Base-by-base conservation (phyloP, 2,329 filamentous ascomycete species). In the Claviceps paspali region DNA sequence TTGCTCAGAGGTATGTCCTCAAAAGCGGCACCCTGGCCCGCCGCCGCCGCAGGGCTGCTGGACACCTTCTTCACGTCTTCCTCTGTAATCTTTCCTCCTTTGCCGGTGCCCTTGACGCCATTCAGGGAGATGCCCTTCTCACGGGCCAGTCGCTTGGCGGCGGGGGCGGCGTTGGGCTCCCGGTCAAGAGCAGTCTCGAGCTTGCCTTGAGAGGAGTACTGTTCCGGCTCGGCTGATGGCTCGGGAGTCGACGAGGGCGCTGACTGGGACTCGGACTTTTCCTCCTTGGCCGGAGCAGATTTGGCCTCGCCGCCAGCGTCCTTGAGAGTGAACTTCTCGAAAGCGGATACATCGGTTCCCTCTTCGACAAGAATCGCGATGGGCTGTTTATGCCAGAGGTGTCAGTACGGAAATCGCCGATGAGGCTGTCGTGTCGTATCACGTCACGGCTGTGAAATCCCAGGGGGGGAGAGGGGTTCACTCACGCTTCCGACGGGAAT, bases 331-430 rank as follows among this genome's bases (percentile, higher is more conserved):
- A 95, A 98, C 45, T 75, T 76, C 55, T 87, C 85, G 61, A 98
- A 98, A 36, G 87, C 80, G 35, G 79, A 70, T 47, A 94, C 68
- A 57, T 98, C 88, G 59, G 72, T 74, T 41, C 82, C 87, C 55
- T 96, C 88, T 55, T 95, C 88, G 47, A 96, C 81, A 56, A 96
- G 72, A 46, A 98, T 76, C 45, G 88, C 92, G 55, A 98, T 98
- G 47, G 92, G 91, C 91, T 98, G 51, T 38, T 34, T 23, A 10
- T 17, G 18, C 10, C 11, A 7, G 8, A 11, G 12, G 21, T 11
- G 36, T 42, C 36, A 40, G 31, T 28, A 33, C 40, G 18, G n/a
- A 29, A 22, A 37, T 4, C 40, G 34, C n/a, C n/a, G n/a, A n/a
- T n/a, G n/a, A n/a, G n/a, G n/a, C n/a, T n/a, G n/a, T n/a, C n/a